phyloP scores from a whole-genome alignment of 495 filamentous ascomycete species.

The Talaromyces thailandensis region DNA sequence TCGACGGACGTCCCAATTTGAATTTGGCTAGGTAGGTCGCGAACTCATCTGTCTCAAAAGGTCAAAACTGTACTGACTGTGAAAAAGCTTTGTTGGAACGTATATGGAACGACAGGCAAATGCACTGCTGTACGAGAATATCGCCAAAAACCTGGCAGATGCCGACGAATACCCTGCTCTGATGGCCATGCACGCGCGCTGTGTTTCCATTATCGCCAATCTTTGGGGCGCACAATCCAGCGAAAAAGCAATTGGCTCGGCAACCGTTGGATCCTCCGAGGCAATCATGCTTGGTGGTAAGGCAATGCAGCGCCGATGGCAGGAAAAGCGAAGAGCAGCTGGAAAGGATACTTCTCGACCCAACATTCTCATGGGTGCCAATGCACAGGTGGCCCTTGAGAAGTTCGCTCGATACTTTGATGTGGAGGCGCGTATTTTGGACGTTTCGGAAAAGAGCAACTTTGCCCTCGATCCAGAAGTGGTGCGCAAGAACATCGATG shows the following conservation, averaged over 20 bases:
- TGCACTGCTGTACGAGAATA: constrained; percentile 57
- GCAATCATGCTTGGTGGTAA: constrained; percentile 68
- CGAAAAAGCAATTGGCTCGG: constrained; percentile 61
- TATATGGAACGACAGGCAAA: constrained; percentile 62
- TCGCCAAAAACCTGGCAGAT: constrained; percentile 59
- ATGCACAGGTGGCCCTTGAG: constrained; percentile 68
- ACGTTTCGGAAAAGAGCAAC: constrained; percentile 53
- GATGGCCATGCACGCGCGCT: constrained; percentile 63
- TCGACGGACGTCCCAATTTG: constrained; percentile 63
- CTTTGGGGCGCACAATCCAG: constrained; percentile 58
- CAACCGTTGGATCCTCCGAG: constrained; percentile 66
- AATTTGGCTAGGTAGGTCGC: constrained; percentile 51
- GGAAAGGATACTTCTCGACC: constrained; percentile 55
- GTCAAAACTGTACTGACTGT: neutral
- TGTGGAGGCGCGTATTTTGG: constrained; percentile 62
- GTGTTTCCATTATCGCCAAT: constrained; percentile 60
- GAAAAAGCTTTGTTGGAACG: constrained; percentile 56
- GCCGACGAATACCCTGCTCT: constrained; percentile 71
- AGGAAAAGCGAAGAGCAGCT: constrained; percentile 49
- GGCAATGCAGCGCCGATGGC: constrained; percentile 74
- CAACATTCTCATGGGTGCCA: constrained; percentile 73
- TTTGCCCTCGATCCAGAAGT: constrained; percentile 55
- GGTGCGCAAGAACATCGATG: constrained; percentile 59
- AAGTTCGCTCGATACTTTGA: constrained; percentile 70
- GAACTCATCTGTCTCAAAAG: neutral